Base-by-base conservation (phyloP, 2,329 filamentous ascomycete species). In the Colletotrichum melonis region DNA sequence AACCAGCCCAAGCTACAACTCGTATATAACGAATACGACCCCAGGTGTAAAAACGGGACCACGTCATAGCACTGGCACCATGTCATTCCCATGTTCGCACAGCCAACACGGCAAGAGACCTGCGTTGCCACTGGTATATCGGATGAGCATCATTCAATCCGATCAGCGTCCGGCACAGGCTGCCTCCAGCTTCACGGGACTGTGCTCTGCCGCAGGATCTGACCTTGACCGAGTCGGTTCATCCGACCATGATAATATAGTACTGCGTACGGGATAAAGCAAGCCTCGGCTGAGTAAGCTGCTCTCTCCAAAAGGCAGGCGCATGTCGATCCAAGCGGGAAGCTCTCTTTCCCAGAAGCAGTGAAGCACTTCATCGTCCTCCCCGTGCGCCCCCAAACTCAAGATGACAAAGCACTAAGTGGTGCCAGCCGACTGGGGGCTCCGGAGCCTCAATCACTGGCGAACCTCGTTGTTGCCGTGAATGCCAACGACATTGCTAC, bases 391-490 rank as follows among this genome's bases (percentile, higher is more conserved):
- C 22, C 63, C 63, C 26, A 38, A 35, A 62, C 3, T 54, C n/a
- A 16, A 38, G 72, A 64, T 68, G 62, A 74, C 72, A 74, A 74
- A 74, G 69, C 72, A 72, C 11, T 28, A 7, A 7, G 16, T n/a
- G 14, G 55, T 38, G 54, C 38, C 38, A 42, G 24, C 22, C 22
- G 19, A 35, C 64, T 59, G 56, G 66, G 59, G 55, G 70, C 66
- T 8, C 38, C 46, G 54, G 59, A 65, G 46, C 55, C 24, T 32
- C 42, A 30, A 22, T 22, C 28, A 12, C 2, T 32, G 54, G 49
- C 24, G 22, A 38, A 46, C 67, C 26, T 70, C 70, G 65, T 65
- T 28, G 56, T 14, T 24, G 42, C 28, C 35, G 60, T 65, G 60
- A 71, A 57, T 26, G 35, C 28, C 58, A 64, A 60, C 38, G 46